Conservation (phyloP, 352 stramenopile genomes). For the Globisporangium abappressorium region DNA sequence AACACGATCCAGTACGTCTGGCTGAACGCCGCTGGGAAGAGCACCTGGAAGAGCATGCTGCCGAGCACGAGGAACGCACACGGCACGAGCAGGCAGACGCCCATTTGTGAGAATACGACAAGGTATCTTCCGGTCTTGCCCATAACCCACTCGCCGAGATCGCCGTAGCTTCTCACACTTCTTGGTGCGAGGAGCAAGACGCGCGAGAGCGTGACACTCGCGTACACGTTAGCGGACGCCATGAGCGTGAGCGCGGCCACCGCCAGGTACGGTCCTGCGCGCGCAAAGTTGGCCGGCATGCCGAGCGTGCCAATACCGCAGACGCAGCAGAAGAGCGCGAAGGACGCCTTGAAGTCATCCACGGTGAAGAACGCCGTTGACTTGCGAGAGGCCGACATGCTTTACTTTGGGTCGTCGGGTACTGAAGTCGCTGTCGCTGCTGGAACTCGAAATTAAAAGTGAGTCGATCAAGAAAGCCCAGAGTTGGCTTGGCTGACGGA, state of each 20-base stretch:
- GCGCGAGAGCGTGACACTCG: slow-evolving; percentile 39
- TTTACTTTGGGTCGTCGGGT: neutral
- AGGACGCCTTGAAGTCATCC: slow-evolving; percentile 28
- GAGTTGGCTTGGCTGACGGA: slow-evolving; percentile 1
- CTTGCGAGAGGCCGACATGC: slow-evolving; percentile 5
- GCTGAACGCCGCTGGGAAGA: slow-evolving; percentile 50
- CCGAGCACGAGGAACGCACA: slow-evolving; percentile 54
- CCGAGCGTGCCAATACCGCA: slow-evolving; percentile 59
- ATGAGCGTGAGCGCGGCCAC: slow-evolving; percentile 47
- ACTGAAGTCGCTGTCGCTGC: neutral
- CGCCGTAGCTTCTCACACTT: slow-evolving; percentile 40
- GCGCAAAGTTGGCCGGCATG: slow-evolving; percentile 51
- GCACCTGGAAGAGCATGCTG: slow-evolving; percentile 39
- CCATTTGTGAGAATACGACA: slow-evolving; percentile 38
- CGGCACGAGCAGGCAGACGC: slow-evolving; percentile 40
- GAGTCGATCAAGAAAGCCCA: neutral
- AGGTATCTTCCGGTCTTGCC: slow-evolving; percentile 38
- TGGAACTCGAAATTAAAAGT: slow-evolving; percentile 11
- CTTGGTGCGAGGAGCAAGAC: slow-evolving; percentile 38
- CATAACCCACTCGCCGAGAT: slow-evolving; percentile 46
- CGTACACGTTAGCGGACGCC: slow-evolving; percentile 45
- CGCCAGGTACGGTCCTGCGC: slow-evolving; percentile 38
- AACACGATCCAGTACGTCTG: slow-evolving; percentile 44
- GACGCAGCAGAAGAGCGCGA: slow-evolving; percentile 51
- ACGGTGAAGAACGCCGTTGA: slow-evolving; percentile 11